Conservation (phyloP, 225 moss, liverwort and hornwort species). For the Bryoerythrophyllum caledonicum region DNA sequence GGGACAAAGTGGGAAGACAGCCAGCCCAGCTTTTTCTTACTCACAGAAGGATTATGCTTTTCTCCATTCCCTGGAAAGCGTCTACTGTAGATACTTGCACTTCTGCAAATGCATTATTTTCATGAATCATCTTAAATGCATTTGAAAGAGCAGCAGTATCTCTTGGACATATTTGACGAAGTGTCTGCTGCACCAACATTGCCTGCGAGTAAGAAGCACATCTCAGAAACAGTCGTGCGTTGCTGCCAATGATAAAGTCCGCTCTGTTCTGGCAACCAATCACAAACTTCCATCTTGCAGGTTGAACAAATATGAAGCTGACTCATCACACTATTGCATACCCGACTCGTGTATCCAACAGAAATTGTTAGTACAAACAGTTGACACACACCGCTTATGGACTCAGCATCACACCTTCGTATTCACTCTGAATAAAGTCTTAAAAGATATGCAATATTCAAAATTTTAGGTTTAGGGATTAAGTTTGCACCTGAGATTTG, state of each 20-base stretch:
- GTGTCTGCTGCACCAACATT: conserved; percentile 20
- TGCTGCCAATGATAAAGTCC: neutral
- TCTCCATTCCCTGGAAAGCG: conserved; percentile 37
- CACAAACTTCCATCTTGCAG: neutral
- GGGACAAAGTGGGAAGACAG: neutral
- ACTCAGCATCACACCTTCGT: neutral
- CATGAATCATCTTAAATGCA: neutral
- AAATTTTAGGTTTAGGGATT: neutral
- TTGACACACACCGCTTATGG: neutral
- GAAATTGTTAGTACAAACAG: neutral
- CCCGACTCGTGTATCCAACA: neutral
- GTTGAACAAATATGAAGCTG: neutral
- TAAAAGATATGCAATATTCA: neutral
- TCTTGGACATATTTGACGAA: conserved; percentile 13
- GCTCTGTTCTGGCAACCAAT: neutral
- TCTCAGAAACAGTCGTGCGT: neutral
- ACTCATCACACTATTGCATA: neutral
- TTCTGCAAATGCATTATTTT: conserved; percentile 19
- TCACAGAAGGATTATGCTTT: conserved; percentile 39
- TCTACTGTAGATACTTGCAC: conserved; percentile 39
- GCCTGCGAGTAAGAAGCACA: conserved; percentile 23
- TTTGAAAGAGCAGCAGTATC: conserved; percentile 8
- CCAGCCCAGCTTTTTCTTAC: conserved; percentile 10
- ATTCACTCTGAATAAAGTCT: neutral
- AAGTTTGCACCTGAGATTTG: conserved; percentile 29